Percentiles rank a stretch among this genome's conserved stretches.
These are phyloP conservation scores for Climacium dendroides DNA, from an alignment of 225 moss, liverwort and hornwort genomes.

Conservation along the genomic window DNA sequence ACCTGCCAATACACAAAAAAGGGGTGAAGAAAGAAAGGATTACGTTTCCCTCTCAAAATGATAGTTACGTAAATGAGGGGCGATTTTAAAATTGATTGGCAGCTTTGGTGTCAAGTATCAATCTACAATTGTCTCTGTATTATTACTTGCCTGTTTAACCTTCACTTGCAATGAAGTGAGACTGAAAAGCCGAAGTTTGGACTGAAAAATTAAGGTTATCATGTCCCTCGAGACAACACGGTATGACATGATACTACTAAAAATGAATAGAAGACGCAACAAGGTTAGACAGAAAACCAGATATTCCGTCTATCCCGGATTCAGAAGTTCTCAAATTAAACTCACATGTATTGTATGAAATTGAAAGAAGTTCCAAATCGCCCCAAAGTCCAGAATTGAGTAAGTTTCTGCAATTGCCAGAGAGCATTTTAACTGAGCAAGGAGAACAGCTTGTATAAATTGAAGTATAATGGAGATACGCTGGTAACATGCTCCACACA, in stretches of 20 bases:
- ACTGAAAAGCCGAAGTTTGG: neutral
- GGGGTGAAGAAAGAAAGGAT: neutral
- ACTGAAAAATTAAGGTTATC: neutral
- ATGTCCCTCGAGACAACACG: neutral
- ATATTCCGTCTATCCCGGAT: neutral
- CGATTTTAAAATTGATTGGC: neutral
- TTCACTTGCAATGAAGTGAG: neutral
- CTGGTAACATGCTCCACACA: too few species aligned
- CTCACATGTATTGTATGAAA: neutral
- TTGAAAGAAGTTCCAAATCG: conserved; percentile 4
- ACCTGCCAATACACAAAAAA: neutral
- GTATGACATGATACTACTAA: neutral
- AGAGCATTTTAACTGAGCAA: neutral
- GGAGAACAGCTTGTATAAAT: neutral
- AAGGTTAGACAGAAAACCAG: neutral
- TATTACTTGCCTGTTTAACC: neutral
- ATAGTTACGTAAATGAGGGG: neutral
- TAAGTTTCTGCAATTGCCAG: conserved; percentile 4
- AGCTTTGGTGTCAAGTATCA: neutral
- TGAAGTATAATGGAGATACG: neutral
- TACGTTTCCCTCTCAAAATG: neutral
- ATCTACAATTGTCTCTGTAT: neutral
- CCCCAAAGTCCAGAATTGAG: conserved; percentile 12
- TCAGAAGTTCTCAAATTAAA: neutral
- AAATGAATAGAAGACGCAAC: neutral